A percentile compares a stretch with the other conserved stretches of the same genome.
Evolutionary conservation across 2,329 filamentous ascomycete genomes (phyloP).

Genomic region (Venturia carpophila): DNA sequence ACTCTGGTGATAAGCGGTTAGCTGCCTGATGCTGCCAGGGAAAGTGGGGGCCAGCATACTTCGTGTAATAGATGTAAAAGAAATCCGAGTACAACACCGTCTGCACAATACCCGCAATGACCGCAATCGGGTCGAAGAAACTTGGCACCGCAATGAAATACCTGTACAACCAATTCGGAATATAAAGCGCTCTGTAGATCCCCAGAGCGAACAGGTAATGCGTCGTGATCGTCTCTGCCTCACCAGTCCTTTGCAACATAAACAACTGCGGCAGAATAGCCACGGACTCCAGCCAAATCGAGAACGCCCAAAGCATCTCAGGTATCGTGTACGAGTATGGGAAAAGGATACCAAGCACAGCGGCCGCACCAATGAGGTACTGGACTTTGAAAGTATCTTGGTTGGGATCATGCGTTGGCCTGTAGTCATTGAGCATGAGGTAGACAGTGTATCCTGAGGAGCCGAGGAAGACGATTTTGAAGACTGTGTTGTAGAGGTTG

Average conservation of each 20-base stretch:
- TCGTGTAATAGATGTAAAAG: constrained; percentile 99
- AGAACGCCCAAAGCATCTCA: constrained; percentile 93
- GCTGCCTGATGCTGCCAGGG: constrained; percentile 4
- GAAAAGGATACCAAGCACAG: constrained; percentile 69
- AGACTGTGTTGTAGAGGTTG: constrained; percentile 77
- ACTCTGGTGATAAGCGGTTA: constrained; percentile 33
- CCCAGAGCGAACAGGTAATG: constrained; percentile 95
- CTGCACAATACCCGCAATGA: constrained; percentile 83
- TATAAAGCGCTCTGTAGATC: constrained; percentile 86
- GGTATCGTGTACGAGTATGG: constrained; percentile 74
- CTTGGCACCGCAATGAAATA: constrained; percentile 62
- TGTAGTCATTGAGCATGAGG: constrained; percentile 96
- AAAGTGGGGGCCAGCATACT: constrained; percentile 44
- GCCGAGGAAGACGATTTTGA: constrained; percentile 91
- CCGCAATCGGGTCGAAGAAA: constrained; percentile 78
- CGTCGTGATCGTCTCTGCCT: constrained; percentile 98
- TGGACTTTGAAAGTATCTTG: constrained; percentile 96
- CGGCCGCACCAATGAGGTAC: constrained; percentile 78
- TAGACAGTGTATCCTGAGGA: constrained; percentile 92
- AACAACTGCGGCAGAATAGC: constrained; percentile 96
- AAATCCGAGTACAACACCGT: constrained; percentile 97
- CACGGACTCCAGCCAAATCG: constrained; percentile 95
- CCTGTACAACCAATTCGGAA: constrained; percentile 96
- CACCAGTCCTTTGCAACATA: constrained; percentile 94
- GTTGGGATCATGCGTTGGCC: constrained; percentile 93